A percentile compares a stretch with the other conserved stretches of the same genome.
These are phyloP conservation scores for Pterocarpus santalinus DNA, from an alignment of 306 rosid species.

Conservation along the genomic window DNA sequence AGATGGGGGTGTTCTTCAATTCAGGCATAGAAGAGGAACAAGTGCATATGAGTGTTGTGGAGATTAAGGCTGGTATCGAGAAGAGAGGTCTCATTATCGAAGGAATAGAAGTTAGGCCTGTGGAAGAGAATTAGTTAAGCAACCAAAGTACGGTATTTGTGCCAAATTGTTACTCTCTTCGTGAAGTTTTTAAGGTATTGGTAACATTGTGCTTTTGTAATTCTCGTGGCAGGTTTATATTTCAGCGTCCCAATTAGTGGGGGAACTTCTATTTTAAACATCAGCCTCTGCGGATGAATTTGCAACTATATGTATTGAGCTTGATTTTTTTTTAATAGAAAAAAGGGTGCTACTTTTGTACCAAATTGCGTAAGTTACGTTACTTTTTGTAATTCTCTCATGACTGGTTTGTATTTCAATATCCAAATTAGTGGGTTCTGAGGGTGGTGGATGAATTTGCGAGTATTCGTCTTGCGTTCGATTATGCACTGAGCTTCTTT, in stretches of 20 bases:
- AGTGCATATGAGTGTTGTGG: constrained; percentile 57
- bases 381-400: no score
- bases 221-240: neutral
- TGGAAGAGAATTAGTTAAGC: constrained; percentile 32
- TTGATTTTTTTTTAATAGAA: no score
- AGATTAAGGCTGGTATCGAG: constrained; percentile 52
- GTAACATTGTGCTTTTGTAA: neutral
- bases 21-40: constrained; percentile 54
- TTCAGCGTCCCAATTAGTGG: neutral
- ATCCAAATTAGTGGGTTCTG: no score
- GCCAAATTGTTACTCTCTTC: neutral
- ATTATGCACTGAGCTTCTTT: no score
- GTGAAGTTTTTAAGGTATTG: neutral
- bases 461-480: no score
- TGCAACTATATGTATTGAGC: no score
- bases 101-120: constrained; percentile 81
- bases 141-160: neutral
- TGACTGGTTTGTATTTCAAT: no score
- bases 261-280: neutral
- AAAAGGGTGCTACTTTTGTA: no score
- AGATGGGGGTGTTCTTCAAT: constrained; percentile 73
- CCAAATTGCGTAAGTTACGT: no score
- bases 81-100: constrained; percentile 69
- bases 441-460: no score
- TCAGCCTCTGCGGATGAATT: no score